Percentiles rank a stretch among this genome's conserved stretches.
phyloP scores from a whole-genome alignment of 768 basidiomycete genomes.

The Mycena crocata region DNA sequence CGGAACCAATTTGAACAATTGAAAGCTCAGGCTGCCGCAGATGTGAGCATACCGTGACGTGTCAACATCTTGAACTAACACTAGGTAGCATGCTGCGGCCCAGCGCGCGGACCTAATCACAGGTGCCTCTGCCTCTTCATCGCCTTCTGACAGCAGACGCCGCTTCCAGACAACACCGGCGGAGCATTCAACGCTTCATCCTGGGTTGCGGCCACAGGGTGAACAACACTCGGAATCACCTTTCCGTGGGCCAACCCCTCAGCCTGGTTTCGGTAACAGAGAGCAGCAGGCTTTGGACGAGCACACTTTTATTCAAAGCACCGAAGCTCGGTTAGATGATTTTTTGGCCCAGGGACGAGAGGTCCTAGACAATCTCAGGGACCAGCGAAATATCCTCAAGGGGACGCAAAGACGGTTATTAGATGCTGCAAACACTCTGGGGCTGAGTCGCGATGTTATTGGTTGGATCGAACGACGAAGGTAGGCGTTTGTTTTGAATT shows the following conservation, averaged over 20 bases:
- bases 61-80: conserved; percentile 5
- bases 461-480: conserved; percentile 97
- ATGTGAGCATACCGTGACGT: conserved; percentile 48
- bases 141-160: conserved; percentile 74
- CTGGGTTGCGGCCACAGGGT: conserved; percentile 60
- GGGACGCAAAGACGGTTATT: conserved; percentile 91
- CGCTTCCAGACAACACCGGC: conserved; percentile 66
- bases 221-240: conserved; percentile 83
- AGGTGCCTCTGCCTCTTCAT: conserved; percentile 53
- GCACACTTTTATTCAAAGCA: conserved; percentile 88
- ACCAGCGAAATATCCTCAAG: conserved; percentile 93
- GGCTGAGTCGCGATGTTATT: conserved; percentile 93
- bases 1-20: conserved; percentile 84
- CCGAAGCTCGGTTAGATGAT: conserved; percentile 85
- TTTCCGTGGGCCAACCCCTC: conserved; percentile 71
- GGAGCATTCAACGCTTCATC: conserved; percentile 64
- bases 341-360: conserved; percentile 94
- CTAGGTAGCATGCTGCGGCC: conserved; percentile 64
- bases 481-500: conserved; percentile 55
- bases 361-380: conserved; percentile 90
- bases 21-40: conserved; percentile 68
- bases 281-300: conserved; percentile 88
- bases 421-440: conserved; percentile 94
- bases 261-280: conserved; percentile 65
- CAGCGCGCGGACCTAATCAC: conserved; percentile 76